Conservation (phyloP, 2,329 filamentous ascomycete species). For the Zasmidium citrigriseum region DNA sequence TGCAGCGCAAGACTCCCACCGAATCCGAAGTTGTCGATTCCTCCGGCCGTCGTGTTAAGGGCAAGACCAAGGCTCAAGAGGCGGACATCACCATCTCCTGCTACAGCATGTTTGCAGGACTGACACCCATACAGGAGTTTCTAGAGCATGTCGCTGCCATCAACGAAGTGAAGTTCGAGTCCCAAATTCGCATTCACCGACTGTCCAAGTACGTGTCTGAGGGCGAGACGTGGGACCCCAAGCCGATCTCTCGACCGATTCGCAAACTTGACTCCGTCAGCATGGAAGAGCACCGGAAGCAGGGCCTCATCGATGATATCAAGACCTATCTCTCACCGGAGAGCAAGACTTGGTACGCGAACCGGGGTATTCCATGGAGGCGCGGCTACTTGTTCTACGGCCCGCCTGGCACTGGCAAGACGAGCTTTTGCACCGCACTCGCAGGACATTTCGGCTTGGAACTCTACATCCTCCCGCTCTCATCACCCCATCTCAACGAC, state of each 20-base stretch:
- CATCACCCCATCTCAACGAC: slow-evolving; percentile 91
- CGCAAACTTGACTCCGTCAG: slow-evolving; percentile 74
- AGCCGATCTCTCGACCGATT: slow-evolving; percentile 56
- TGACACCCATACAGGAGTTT: slow-evolving; percentile 37
- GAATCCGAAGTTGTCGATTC: slow-evolving; percentile 2
- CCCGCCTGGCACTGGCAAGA: slow-evolving; percentile 95
- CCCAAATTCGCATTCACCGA: slow-evolving; percentile 23
- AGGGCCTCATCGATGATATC: slow-evolving; percentile 66
- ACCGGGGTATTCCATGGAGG: slow-evolving; percentile 79
- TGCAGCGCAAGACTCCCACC: not conserved
- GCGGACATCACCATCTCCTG: slow-evolving; percentile 21
- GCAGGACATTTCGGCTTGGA: slow-evolving; percentile 96
- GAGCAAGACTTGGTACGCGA: slow-evolving; percentile 74
- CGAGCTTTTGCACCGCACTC: slow-evolving; percentile 89
- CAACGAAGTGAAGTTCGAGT: slow-evolving; percentile 31
- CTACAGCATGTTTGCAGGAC: slow-evolving; percentile 25
- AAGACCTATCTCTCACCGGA: slow-evolving; percentile 72
- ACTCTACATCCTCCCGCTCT: slow-evolving; percentile 94
- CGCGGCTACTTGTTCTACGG: slow-evolving; percentile 92
- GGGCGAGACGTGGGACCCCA: slow-evolving; percentile 33
- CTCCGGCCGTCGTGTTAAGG: slow-evolving; percentile 9
- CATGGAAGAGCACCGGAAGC: slow-evolving; percentile 66
- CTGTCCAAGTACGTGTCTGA: slow-evolving; percentile 10
- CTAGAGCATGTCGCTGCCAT: slow-evolving; percentile 50
- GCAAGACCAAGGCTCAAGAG: slow-evolving; percentile 6